A percentile compares a stretch with the other conserved stretches of the same genome.
phyloP scores from a whole-genome alignment of 177 flowering plant genomes.

The Tripterygium wilfordii region DNA sequence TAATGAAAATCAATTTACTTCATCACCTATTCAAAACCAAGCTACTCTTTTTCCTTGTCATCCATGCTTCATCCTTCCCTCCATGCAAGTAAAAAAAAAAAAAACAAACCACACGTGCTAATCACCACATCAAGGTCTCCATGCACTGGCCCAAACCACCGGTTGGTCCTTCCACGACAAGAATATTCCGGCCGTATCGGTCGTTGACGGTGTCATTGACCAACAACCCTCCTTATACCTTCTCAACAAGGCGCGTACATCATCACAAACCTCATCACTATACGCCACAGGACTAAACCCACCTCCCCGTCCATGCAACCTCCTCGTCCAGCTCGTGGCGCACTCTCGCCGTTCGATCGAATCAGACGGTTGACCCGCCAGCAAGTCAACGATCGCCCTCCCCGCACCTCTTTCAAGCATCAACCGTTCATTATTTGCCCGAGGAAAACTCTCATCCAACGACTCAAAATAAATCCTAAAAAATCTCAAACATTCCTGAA shows the following conservation, averaged over 20 bases:
- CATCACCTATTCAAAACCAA: slow-evolving; percentile 16
- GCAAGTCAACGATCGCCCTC: slow-evolving; percentile 61
- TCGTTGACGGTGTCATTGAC: slow-evolving; percentile 44
- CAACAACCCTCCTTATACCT: slow-evolving; percentile 76
- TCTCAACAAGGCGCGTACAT: slow-evolving; percentile 60
- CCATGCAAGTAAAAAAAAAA: slow-evolving; percentile 25
- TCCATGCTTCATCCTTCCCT: neutral
- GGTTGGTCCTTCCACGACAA: slow-evolving; percentile 86
- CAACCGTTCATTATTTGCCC: slow-evolving; percentile 74
- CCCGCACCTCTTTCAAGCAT: slow-evolving; percentile 84
- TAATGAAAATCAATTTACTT: slow-evolving; percentile 18
- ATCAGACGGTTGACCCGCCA: slow-evolving; percentile 53
- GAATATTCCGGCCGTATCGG: slow-evolving; percentile 56
- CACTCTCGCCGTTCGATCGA: slow-evolving; percentile 77
- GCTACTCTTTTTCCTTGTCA: slow-evolving; percentile 1
- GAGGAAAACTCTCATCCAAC: slow-evolving; percentile 68
- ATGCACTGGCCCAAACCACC: slow-evolving; percentile 92
- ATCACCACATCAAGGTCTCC: slow-evolving; percentile 50
- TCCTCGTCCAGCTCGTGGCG: slow-evolving; percentile 58
- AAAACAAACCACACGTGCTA: slow-evolving; percentile 12
- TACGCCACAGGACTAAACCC: slow-evolving; percentile 44
- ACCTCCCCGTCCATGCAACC: slow-evolving; percentile 50
- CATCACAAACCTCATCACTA: slow-evolving; percentile 81
- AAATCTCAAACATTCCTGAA: slow-evolving; percentile 68
- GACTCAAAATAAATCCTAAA: slow-evolving; percentile 79